These are phyloP conservation scores for Allium cepa DNA, from an alignment of 106 monocot genomes.

Conservation along the genomic window DNA sequence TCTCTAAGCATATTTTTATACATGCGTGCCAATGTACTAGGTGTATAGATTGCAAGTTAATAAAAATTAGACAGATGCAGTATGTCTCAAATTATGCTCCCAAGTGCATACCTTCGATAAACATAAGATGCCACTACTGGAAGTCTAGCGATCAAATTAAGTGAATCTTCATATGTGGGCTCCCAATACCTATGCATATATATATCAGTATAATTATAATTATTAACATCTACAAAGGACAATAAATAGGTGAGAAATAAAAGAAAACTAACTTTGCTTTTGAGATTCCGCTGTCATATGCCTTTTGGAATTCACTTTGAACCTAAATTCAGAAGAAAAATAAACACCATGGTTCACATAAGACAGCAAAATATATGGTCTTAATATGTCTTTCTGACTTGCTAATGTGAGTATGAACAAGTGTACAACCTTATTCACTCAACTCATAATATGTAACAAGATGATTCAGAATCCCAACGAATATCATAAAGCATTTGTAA, in stretches of 20 bases:
- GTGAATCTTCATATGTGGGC: conserved; percentile 89
- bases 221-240: not conserved
- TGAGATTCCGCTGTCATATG: conserved; percentile 83
- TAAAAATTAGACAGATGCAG: too few species aligned
- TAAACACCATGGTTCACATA: not conserved
- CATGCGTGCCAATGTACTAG: too few species aligned
- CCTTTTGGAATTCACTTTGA: conserved; percentile 88
- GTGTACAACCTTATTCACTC: too few species aligned
- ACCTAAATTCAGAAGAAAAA: conserved; percentile 12
- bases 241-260: not conserved
- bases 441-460: too few species aligned
- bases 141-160: conserved; percentile 86
- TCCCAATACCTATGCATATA: conserved; percentile 75
- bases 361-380: not conserved
- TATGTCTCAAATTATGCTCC: not conserved
- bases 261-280: conserved; percentile 48
- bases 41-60: too few species aligned
- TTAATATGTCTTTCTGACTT: too few species aligned
- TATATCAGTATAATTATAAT: not conserved
- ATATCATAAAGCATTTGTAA: too few species aligned
- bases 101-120: conserved; percentile 70
- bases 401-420: too few species aligned
- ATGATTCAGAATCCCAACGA: too few species aligned
- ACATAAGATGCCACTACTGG: conserved; percentile 86
- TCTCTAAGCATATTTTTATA: too few species aligned